Base-by-base conservation (phyloP, 352 stramenopile species). In the Phytophthora nicotianae region DNA sequence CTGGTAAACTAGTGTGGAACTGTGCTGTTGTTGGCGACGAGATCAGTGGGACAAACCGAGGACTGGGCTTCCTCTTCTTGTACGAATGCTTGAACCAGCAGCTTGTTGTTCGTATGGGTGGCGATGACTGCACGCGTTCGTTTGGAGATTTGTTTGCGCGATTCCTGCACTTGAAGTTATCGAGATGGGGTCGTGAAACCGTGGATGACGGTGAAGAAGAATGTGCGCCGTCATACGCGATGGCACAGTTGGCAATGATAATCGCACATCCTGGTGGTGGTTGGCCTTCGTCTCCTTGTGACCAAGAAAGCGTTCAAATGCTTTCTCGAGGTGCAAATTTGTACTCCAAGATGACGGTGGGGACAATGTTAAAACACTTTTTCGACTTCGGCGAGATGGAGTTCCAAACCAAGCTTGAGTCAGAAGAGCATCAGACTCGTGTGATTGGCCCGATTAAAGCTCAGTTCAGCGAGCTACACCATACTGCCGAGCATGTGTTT, bases 181-280 rank as follows among this genome's bases (percentile, higher is more conserved):
- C 88, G 16, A 80, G 84, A 19, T 96, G 88, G 88, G 86, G 88
- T 14, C 78, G 85, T 42, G 86, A 93, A 65, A 91, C 81, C 2
- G 86, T 95, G 4, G 81, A 93, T 68, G 83, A 94, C 52, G 88
- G 86, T 6, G 88, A 96, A 72, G 83, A 95, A 65, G 84, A 93
- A 54, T 79, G 65, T n/a, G 64, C 78, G 0, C 83, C 86, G 11
- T 93, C 84, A 8, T 86, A 88, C n/a, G 81, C 79, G 0, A 75
- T 95, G 38, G 80, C 83, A 7, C 88, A 95, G 21, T 65, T 96
- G 23, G 85, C 85, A 6, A 77, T 93, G 59, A 76, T 93, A 35
- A 70, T 87, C 5, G 72, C 75, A 0, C 77, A 92, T 62, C 81
- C 81, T 17, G 57, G 72, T 23, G 62, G 74, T 32, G 51, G 70